Conservation (phyloP, 108 stramenopile genomes). For the Nitzschia sp. region DNA sequence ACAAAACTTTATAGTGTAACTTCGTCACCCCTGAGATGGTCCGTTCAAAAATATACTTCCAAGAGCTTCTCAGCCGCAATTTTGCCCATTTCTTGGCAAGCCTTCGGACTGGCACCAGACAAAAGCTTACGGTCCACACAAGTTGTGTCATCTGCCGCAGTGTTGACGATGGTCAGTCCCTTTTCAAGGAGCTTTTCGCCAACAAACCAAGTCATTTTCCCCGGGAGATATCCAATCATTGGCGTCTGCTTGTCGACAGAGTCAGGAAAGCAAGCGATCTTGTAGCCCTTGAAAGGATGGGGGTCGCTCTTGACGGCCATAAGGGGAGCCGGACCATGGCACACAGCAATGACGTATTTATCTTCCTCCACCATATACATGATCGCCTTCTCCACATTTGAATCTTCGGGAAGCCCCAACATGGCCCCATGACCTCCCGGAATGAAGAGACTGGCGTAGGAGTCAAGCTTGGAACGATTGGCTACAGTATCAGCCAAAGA, state of each 20-base stretch:
- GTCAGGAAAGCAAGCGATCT: constrained; percentile 22
- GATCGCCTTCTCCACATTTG: constrained; percentile 18
- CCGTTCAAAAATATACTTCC: constrained; percentile 1
- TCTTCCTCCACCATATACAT: constrained; percentile 13
- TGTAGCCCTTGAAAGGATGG: constrained; percentile 23
- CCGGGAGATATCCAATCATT: constrained; percentile 30
- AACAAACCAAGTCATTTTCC: constrained; percentile 25
- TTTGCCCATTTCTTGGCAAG: constrained; percentile 21
- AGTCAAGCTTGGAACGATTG: background rate
- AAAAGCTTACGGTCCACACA: constrained; percentile 27
- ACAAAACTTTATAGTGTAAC: too few species aligned
- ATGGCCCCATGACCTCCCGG: constrained; percentile 42
- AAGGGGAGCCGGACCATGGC: constrained; percentile 35
- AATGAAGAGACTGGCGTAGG: constrained; percentile 22
- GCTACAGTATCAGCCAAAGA: constrained; percentile 7
- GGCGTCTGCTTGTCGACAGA: constrained; percentile 19
- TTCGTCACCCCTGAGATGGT: too few species aligned
- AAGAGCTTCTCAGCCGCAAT: constrained; percentile 21
- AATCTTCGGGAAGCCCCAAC: constrained; percentile 23
- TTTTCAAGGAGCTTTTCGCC: constrained; percentile 15
- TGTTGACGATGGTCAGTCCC: constrained; percentile 21
- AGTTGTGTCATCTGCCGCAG: background rate
- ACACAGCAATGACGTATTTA: constrained; percentile 14
- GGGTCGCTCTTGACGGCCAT: constrained; percentile 9
- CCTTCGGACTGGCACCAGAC: constrained; percentile 30